Evolutionary conservation across 1,139 yeast genomes (phyloP).

Genomic region (Lodderomyces parapsilosis): DNA sequence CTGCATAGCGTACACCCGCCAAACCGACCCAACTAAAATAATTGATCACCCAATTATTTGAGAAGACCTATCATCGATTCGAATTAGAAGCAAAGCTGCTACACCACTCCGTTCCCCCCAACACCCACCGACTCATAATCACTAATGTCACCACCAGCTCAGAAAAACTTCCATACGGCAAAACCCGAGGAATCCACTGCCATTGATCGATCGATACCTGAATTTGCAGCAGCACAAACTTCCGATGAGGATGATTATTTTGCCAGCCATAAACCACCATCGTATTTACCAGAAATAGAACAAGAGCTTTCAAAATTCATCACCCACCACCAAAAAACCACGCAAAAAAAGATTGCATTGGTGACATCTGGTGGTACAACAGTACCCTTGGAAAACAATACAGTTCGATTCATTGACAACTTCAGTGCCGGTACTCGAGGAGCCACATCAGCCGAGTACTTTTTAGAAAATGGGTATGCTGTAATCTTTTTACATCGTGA

Average conservation of each 20-base stretch:
- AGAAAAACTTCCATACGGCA: conserved; percentile 51
- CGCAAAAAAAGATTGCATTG: conserved; percentile 60
- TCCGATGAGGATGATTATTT: conserved; percentile 78
- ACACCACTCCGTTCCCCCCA: not conserved
- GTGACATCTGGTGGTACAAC: conserved; percentile 99
- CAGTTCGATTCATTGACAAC: conserved; percentile 94
- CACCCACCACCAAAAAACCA: conserved; percentile 33
- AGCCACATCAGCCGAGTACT: conserved; percentile 91
- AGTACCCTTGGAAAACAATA: conserved; percentile 93
- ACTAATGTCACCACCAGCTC: conserved; percentile 14
- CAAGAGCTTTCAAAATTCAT: conserved; percentile 61
- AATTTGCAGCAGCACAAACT: conserved; percentile 73
- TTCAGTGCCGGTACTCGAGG: conserved; percentile 98
- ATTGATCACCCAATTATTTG: not conserved
- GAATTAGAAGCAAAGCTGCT: too few species aligned
- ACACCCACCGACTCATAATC: not conserved
- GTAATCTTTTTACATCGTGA: conserved; percentile 92
- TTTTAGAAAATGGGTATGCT: conserved; percentile 81
- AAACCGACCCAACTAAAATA: not conserved
- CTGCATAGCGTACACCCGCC: not conserved
- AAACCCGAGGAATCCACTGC: conserved; percentile 72
- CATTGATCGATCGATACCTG: conserved; percentile 73
- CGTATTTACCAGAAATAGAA: conserved; percentile 63
- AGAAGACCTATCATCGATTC: too few species aligned
- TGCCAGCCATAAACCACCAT: conserved; percentile 67